These are phyloP conservation scores for Kodamaea fukazawae DNA, from an alignment of 805 yeast genomes.

Conservation along the genomic window DNA sequence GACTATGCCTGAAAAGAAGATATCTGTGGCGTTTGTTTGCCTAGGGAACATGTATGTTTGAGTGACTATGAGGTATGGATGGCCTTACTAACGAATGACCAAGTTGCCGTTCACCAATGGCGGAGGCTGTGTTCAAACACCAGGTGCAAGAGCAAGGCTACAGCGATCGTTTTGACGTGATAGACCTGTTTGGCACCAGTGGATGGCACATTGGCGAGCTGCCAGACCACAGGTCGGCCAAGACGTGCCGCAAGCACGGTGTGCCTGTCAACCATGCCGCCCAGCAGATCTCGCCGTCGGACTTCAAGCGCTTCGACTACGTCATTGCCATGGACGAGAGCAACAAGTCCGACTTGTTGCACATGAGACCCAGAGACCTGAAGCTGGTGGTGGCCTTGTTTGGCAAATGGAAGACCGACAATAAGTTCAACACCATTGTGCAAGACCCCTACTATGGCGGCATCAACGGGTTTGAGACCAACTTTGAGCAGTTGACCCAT, in stretches of 20 bases:
- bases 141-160: constrained; percentile 53
- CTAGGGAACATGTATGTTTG: constrained; percentile 76
- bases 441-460: constrained; percentile 96
- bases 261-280: constrained; percentile 75
- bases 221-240: constrained; percentile 74
- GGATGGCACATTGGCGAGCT: constrained; percentile 79
- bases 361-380: constrained; percentile 50
- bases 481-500: constrained; percentile 70
- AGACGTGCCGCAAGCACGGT: constrained; percentile 65
- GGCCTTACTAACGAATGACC: constrained; percentile 12
- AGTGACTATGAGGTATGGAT: neutral
- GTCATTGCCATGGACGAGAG: constrained; percentile 70
- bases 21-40: constrained; percentile 83
- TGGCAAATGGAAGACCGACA: constrained; percentile 74
- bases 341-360: constrained; percentile 50
- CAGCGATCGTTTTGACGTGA: constrained; percentile 42
- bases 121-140: constrained; percentile 84
- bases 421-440: constrained; percentile 52
- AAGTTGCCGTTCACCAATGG: constrained; percentile 96
- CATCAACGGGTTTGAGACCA: constrained; percentile 72
- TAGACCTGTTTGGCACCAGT: constrained; percentile 89
- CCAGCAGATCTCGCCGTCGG: constrained; percentile 56
- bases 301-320: constrained; percentile 62
- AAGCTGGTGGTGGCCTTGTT: constrained; percentile 58
- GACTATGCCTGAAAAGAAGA: constrained; percentile 5